Percentiles rank a stretch among this genome's conserved stretches.
phyloP scores from a whole-genome alignment of 1,284 basidiomycete genomes.

The Naganishia sp. region DNA sequence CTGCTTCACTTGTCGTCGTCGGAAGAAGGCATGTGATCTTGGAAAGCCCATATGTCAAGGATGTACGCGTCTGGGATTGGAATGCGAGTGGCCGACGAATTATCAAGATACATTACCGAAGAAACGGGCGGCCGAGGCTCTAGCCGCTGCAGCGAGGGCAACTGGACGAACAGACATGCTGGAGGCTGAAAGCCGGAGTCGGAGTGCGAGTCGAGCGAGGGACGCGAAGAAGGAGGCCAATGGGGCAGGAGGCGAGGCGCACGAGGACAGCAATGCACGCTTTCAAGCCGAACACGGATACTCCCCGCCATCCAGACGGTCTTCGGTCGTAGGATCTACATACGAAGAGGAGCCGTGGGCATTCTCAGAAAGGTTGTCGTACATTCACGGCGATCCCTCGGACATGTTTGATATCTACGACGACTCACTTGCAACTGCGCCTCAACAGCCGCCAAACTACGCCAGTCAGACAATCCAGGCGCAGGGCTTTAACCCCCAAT shows the following conservation, averaged over 20 bases:
- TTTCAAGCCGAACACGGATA: conserved; percentile 6
- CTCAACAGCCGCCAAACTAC: background rate
- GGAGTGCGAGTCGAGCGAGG: conserved; percentile 17
- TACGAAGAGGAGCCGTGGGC: conserved; percentile 25
- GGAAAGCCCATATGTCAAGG: conserved; percentile 27
- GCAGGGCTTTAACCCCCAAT: conserved; percentile 12
- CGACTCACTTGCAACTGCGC: conserved; percentile 11
- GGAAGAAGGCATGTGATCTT: conserved; percentile 31
- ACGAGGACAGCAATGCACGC: background rate
- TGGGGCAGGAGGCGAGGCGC: background rate
- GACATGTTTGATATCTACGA: conserved; percentile 29
- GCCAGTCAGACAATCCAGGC: background rate
- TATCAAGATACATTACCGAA: conserved; percentile 27
- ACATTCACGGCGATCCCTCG: conserved; percentile 24
- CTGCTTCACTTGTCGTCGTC: conserved; percentile 28
- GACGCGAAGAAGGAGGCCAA: conserved; percentile 12
- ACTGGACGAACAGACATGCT: conserved; percentile 14
- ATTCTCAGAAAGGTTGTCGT: conserved; percentile 23
- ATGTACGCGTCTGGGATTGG: conserved; percentile 21
- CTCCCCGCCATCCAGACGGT: conserved; percentile 13
- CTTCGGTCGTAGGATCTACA: conserved; percentile 8
- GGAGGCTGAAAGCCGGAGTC: conserved; percentile 5
- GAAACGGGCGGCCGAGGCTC: conserved; percentile 21
- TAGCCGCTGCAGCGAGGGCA: conserved; percentile 14
- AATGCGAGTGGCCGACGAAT: conserved; percentile 24